Percentiles rank a stretch among this genome's conserved stretches.
phyloP scores from a whole-genome alignment of 768 basidiomycete genomes.

The Mycena vitilis region DNA sequence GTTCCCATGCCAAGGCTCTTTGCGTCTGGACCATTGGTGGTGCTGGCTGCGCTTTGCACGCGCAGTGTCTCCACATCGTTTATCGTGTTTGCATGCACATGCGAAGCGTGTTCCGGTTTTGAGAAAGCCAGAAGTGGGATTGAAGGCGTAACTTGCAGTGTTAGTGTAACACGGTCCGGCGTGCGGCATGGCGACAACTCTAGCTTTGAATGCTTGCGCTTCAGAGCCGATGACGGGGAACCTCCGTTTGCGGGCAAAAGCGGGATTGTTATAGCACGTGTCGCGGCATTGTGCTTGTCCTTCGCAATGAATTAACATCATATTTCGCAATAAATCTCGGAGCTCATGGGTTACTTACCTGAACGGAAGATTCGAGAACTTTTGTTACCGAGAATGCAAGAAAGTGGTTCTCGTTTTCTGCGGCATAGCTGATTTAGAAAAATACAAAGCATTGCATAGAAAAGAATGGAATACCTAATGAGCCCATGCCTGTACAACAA shows the following conservation, averaged over 20 bases:
- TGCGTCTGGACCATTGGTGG: too few relatives aligned
- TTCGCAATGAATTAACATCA: background rate
- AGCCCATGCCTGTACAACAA: background rate
- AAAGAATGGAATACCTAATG: background rate
- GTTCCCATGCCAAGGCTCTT: background rate
- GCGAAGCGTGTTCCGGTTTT: background rate
- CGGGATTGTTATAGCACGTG: background rate
- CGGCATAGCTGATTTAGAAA: background rate
- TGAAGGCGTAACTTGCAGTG: background rate
- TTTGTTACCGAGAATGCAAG: background rate
- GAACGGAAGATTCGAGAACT: background rate
- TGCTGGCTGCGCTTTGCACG: too few relatives aligned
- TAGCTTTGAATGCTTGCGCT: background rate
- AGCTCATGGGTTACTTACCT: background rate
- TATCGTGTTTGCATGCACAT: background rate
- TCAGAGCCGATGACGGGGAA: background rate
- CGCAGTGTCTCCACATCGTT: background rate
- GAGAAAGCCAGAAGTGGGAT: background rate
- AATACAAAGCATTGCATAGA: background rate
- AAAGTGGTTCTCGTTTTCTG: slow-evolving; percentile 1
- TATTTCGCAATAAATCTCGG: too few relatives aligned
- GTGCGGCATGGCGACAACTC: background rate
- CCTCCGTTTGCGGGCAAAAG: background rate
- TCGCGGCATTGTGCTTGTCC: background rate
- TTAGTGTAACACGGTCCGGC: background rate